Percentiles rank a stretch among this genome's conserved stretches.
Conservation (phyloP, 495 filamentous ascomycete species). For the Chaetomium cochliodes region DNA sequence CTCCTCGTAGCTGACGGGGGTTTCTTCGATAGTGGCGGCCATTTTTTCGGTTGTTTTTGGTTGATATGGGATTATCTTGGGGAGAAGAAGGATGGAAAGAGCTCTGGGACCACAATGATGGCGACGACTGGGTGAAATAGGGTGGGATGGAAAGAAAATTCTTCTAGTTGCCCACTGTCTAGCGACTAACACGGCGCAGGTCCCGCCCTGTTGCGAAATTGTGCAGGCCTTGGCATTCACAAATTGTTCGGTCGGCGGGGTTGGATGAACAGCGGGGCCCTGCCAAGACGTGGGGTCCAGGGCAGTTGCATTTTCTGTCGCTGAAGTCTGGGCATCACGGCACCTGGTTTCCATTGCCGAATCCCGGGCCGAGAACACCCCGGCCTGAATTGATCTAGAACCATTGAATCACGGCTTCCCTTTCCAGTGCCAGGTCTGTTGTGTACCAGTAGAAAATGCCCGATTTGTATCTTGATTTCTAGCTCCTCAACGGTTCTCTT, state of each 20-base stretch:
- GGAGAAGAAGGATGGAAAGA: not conserved
- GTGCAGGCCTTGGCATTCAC: slow-evolving; percentile 21
- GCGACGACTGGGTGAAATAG: not conserved
- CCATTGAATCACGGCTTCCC: not conserved
- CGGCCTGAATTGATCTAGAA: not conserved
- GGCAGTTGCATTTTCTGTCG: no score
- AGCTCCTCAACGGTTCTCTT: no score
- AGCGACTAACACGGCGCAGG: slow-evolving; percentile 17
- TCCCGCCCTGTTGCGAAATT: slow-evolving; percentile 6
- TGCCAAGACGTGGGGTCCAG: slow-evolving; percentile 12
- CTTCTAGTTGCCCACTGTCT: slow-evolving; percentile 6
- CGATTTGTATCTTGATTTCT: no score
- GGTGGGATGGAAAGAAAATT: slow-evolving; percentile 15
- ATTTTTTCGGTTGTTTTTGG: slow-evolving; percentile 28
- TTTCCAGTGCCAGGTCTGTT: not conserved
- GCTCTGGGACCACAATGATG: not conserved
- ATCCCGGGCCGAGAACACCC: not conserved
- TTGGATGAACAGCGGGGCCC: slow-evolving; percentile 1
- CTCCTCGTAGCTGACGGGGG: slow-evolving; percentile 52
- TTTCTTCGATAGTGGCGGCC: slow-evolving; percentile 45
- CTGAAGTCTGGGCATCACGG: not conserved
- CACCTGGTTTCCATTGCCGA: not conserved
- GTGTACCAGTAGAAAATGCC: not conserved
- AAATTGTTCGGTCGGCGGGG: slow-evolving; percentile 11
- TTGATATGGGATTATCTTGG: not conserved